phyloP scores from a whole-genome alignment of 441 rosid genomes.

The Populus hybrid region DNA sequence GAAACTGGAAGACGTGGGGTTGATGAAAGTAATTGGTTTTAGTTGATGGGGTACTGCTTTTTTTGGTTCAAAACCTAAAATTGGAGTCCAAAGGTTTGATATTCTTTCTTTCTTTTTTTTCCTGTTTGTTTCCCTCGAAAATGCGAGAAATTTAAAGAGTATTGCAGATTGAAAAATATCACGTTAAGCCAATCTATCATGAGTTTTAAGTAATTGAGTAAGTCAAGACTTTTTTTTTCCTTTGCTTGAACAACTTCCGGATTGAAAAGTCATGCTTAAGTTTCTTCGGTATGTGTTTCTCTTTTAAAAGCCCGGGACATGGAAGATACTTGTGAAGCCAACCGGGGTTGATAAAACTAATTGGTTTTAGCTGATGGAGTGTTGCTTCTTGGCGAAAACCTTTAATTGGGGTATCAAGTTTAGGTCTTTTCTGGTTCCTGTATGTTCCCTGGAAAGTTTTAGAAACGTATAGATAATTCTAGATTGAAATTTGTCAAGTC shows the following conservation, averaged over 20 bases:
- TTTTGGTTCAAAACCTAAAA: neutral
- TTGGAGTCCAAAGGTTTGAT: neutral
- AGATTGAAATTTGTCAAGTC: neutral
- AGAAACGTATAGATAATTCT: neutral
- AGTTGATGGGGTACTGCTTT: neutral
- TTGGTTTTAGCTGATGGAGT: neutral
- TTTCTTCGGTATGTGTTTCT: neutral
- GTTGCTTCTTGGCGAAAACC: neutral
- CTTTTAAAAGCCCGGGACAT: neutral
- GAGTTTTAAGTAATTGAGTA: neutral
- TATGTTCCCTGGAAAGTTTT: slow-evolving; percentile 15
- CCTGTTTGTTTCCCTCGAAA: slow-evolving; percentile 5
- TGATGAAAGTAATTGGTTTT: neutral
- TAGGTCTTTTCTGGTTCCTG: neutral
- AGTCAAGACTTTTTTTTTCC: neutral
- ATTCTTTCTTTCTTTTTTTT: neutral
- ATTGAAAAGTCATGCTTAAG: slow-evolving; percentile 1
- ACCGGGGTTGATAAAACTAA: neutral
- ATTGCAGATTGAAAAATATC: neutral
- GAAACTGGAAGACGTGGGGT: neutral
- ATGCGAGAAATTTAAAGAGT: neutral
- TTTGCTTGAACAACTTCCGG: neutral
- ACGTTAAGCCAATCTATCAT: neutral
- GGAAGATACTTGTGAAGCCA: neutral
- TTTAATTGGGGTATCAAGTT: neutral